A percentile compares a stretch with the other conserved stretches of the same genome.
Conservation (phyloP, 177 flowering plant species). For the Vitis hybrid region DNA sequence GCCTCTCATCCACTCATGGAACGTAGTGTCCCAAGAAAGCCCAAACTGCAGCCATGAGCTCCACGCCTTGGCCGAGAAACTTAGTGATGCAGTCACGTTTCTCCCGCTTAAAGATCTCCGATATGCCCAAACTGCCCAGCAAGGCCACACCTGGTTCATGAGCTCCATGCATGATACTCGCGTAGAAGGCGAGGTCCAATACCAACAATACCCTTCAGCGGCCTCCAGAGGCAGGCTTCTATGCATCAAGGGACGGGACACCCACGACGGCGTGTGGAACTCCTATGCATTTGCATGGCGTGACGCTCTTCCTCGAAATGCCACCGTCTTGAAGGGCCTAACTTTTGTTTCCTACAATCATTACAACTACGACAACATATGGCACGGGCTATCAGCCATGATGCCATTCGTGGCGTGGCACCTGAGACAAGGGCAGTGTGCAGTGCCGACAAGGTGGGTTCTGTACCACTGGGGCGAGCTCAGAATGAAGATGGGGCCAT, state of each 20-base stretch:
- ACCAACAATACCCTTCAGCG: constrained; percentile 62
- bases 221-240: constrained; percentile 53
- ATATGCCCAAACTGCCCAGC: constrained; percentile 29
- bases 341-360: constrained; percentile 73
- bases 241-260: constrained; percentile 64
- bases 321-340: constrained; percentile 47
- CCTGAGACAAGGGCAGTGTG: constrained; percentile 32
- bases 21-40: neutral
- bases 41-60: constrained; percentile 10
- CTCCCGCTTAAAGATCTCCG: constrained; percentile 62
- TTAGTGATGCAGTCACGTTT: constrained; percentile 54
- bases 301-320: constrained; percentile 48
- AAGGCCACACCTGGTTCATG: constrained; percentile 78
- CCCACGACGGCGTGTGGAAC: constrained; percentile 68
- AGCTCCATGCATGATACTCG: constrained; percentile 59
- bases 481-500: constrained; percentile 46
- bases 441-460: constrained; percentile 56
- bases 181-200: constrained; percentile 59
- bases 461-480: constrained; percentile 81
- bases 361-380: constrained; percentile 63
- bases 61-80: constrained; percentile 28
- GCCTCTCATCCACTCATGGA: constrained; percentile 13
- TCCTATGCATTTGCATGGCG: constrained; percentile 79
- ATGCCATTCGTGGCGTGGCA: constrained; percentile 79
- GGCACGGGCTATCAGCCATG: constrained; percentile 77